phyloP scores from a whole-genome alignment of 345 rosid species.

The Brassica nigra region DNA sequence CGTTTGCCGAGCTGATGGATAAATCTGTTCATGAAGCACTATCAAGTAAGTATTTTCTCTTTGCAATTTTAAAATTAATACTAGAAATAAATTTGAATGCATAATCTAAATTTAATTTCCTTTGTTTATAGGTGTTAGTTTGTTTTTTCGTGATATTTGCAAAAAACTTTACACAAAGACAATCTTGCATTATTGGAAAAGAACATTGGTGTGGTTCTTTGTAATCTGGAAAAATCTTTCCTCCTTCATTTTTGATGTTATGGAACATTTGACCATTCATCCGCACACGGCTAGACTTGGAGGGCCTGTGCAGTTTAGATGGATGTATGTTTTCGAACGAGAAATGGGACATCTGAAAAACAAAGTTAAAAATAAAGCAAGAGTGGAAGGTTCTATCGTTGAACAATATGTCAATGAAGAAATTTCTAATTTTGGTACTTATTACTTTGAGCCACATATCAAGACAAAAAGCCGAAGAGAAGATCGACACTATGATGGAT shows the following conservation, averaged over 20 bases:
- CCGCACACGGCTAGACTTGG: too few relatives aligned
- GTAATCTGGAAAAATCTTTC: background rate
- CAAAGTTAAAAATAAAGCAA: too few relatives aligned
- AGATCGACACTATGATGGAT: background rate
- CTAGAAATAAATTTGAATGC: background rate
- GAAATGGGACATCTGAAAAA: too few relatives aligned
- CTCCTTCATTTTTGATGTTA: background rate
- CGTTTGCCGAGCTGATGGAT: background rate
- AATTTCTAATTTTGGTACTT: too few relatives aligned
- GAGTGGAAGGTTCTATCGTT: too few relatives aligned
- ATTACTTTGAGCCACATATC: too few relatives aligned
- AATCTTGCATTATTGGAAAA: background rate
- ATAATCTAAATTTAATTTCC: background rate
- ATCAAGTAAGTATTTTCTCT: background rate
- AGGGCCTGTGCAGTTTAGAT: too few relatives aligned
- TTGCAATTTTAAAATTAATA: background rate
- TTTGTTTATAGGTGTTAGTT: background rate
- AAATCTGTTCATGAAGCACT: background rate
- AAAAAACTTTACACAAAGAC: background rate
- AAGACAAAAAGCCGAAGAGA: too few relatives aligned
- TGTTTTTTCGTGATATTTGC: background rate
- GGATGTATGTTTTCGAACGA: too few relatives aligned
- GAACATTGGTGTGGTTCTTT: background rate
- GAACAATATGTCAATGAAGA: too few relatives aligned
- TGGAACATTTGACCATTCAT: background rate